Evolutionary conservation across 768 basidiomycete species (phyloP).

Genomic region (Hygrocybe coccinea): DNA sequence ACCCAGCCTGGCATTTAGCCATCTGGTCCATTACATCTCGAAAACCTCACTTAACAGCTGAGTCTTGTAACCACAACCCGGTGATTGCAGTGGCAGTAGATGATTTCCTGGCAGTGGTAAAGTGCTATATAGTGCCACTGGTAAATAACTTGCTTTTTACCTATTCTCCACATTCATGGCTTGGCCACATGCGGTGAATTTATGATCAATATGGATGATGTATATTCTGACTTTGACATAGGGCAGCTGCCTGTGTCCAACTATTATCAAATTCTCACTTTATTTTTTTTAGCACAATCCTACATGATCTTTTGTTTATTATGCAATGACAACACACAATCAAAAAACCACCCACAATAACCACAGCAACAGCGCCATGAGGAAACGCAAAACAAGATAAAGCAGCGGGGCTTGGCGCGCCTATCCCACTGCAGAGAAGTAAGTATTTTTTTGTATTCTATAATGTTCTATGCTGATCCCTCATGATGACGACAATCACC

Average conservation of each 20-base stretch:
- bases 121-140: not conserved
- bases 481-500: too few relatives aligned
- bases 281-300: too few relatives aligned
- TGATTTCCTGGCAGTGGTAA: not conserved
- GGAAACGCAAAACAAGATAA: too few relatives aligned
- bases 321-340: too few relatives aligned
- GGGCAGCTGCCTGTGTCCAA: slow-evolving; percentile 1
- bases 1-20: not conserved
- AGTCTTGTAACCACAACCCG: not conserved
- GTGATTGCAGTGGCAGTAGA: not conserved
- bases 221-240: not conserved
- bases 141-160: not conserved
- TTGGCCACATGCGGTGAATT: not conserved
- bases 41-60: not conserved
- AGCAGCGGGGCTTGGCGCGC: too few relatives aligned
- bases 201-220: not conserved
- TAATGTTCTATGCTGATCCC: too few relatives aligned
- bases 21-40: not conserved
- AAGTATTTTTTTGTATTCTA: too few relatives aligned
- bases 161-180: not conserved
- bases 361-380: too few relatives aligned
- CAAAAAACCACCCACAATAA: too few relatives aligned
- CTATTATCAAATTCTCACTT: too few relatives aligned
- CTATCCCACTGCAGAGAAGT: too few relatives aligned
- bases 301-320: too few relatives aligned